Conservation (phyloP, 1,284 basidiomycete species). For the Leccinum pachyderme region DNA sequence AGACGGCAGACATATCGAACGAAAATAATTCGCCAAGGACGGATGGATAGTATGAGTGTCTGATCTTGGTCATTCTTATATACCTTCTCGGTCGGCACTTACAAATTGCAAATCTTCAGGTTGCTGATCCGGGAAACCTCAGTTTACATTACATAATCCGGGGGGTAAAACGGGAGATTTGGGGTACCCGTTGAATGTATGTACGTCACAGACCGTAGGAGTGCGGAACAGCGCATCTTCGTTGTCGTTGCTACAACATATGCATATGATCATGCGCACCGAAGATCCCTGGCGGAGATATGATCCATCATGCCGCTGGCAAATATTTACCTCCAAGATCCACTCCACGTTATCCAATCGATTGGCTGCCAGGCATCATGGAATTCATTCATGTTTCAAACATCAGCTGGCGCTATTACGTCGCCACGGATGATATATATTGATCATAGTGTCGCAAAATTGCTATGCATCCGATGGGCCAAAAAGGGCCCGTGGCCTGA, state of each 20-base stretch:
- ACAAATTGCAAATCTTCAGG: not conserved
- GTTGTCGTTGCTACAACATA: not conserved
- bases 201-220: conserved; percentile 14
- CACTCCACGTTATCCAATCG: not conserved
- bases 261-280: not conserved
- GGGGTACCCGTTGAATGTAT: conserved; percentile 7
- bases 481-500: not conserved
- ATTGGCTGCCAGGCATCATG: conserved; percentile 2
- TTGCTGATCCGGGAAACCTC: not conserved
- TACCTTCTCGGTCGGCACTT: conserved; percentile 27
- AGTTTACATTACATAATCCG: conserved; percentile 27
- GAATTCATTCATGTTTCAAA: conserved; percentile 9
- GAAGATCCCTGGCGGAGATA: not conserved
- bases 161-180: conserved; percentile 15
- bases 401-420: conserved; percentile 1
- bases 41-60: not conserved
- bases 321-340: not conserved
- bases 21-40: not conserved
- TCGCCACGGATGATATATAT: not conserved
- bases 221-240: conserved; percentile 15
- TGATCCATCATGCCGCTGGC: not conserved
- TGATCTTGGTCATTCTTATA: conserved; percentile 19
- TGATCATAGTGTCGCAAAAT: not conserved
- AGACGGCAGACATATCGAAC: conserved; percentile 26
- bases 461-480: not conserved